phyloP scores from a whole-genome alignment of 1,139 yeast genomes.

The Lodderomyces orthopsilosis region DNA sequence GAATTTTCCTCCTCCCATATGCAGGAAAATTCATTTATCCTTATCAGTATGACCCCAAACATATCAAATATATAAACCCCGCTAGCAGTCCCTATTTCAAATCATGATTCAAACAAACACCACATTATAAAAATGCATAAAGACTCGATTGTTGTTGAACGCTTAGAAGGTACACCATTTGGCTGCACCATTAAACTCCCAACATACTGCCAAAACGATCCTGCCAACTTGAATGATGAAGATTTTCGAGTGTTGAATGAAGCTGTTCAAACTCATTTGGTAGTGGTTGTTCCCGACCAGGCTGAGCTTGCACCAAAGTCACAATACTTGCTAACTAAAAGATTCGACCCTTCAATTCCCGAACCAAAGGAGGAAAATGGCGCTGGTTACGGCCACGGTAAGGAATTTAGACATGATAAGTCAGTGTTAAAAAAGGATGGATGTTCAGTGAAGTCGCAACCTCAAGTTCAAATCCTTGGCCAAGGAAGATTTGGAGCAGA shows the following conservation, averaged over 20 bases:
- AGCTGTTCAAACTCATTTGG: slow-evolving; percentile 67
- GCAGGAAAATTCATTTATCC: neutral
- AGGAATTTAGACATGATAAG: slow-evolving; percentile 74
- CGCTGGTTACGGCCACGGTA: slow-evolving; percentile 74
- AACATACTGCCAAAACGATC: slow-evolving; percentile 62
- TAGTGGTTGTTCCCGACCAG: slow-evolving; percentile 70
- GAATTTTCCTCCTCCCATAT: neutral
- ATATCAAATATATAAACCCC: neutral
- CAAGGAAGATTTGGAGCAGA: slow-evolving; percentile 71
- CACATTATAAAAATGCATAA: slow-evolving; percentile 19
- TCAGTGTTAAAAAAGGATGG: slow-evolving; percentile 81
- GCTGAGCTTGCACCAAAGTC: slow-evolving; percentile 64
- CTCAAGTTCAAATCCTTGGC: slow-evolving; percentile 87
- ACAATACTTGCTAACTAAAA: slow-evolving; percentile 69
- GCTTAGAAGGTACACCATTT: slow-evolving; percentile 52
- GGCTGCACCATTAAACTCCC: slow-evolving; percentile 72
- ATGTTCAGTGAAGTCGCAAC: slow-evolving; percentile 71
- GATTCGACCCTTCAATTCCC: slow-evolving; percentile 72
- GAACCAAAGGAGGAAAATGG: slow-evolving; percentile 37
- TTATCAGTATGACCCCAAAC: neutral
- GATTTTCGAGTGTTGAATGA: slow-evolving; percentile 62
- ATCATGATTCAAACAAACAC: neutral
- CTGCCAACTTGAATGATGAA: slow-evolving; percentile 61
- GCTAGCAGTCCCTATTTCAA: neutral
- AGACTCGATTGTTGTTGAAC: slow-evolving; percentile 36